Conservation (phyloP, 352 stramenopile species). For the Saprolegnia diclina region DNA sequence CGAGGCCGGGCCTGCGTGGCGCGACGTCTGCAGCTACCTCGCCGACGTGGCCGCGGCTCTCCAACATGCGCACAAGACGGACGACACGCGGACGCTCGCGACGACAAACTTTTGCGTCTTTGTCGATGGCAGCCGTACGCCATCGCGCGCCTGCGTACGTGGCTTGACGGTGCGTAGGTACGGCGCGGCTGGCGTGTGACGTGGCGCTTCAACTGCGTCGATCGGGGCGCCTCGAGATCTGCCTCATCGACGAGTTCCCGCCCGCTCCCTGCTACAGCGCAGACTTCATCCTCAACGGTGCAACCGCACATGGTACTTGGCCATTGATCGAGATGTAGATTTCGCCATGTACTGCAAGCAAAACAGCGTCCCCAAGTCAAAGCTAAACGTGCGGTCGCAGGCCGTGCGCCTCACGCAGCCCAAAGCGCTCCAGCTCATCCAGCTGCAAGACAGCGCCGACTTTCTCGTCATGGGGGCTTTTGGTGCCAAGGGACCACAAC, state of each 20-base stretch:
- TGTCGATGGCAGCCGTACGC: conserved; percentile 19
- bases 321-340: background rate
- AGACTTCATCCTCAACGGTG: conserved; percentile 6
- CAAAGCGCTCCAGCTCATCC: background rate
- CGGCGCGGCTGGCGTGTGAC: conserved; percentile 3
- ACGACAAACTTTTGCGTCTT: conserved; percentile 21
- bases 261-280: background rate
- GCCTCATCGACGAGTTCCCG: conserved; percentile 21
- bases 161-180: background rate
- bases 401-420: conserved; percentile 9
- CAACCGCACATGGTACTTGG: background rate
- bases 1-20: background rate
- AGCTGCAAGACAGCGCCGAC: conserved; percentile 1
- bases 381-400: conserved; percentile 4
- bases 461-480: conserved; percentile 13
- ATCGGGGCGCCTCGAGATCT: conserved; percentile 3
- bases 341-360: background rate
- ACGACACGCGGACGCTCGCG: background rate
- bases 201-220: conserved; percentile 7
- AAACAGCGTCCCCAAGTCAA: background rate
- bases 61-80: background rate
- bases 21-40: background rate
- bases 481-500: conserved; percentile 10
- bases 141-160: no score
- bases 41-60: background rate